A percentile compares a stretch with the other conserved stretches of the same genome.
These are phyloP conservation scores for Alternaria infectoria DNA, from an alignment of 2,329 filamentous ascomycete species.

Conservation along the genomic window DNA sequence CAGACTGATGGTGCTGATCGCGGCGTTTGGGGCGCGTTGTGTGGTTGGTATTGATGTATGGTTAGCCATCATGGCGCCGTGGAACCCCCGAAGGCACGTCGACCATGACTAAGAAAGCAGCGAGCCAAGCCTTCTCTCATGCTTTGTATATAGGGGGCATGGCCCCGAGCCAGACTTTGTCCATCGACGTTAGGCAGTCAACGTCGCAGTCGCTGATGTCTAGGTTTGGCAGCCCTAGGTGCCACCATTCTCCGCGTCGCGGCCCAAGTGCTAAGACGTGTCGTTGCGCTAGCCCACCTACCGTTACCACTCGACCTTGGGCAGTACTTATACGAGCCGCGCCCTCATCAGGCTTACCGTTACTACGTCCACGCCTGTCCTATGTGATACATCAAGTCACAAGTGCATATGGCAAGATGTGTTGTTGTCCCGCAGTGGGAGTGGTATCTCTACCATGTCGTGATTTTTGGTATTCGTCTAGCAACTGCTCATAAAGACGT, in stretches of 20 bases:
- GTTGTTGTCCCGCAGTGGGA: conserved; percentile 22
- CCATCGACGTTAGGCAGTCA: not conserved
- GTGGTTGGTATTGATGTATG: not conserved
- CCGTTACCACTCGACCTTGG: not conserved
- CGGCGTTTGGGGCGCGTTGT: no score
- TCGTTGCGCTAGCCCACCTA: not conserved
- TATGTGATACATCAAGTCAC: not conserved
- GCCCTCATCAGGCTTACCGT: not conserved
- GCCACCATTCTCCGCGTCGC: not conserved
- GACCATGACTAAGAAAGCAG: not conserved
- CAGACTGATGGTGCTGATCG: no score
- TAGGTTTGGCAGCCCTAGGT: not conserved
- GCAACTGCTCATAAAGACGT: conserved; percentile 42
- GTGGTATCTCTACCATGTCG: conserved; percentile 32
- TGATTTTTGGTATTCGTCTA: conserved; percentile 37
- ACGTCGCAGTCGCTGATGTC: not conserved
- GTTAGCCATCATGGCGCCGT: not conserved
- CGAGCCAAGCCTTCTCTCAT: not conserved
- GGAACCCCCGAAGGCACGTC: not conserved
- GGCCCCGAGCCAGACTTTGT: not conserved
- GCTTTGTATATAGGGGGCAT: not conserved
- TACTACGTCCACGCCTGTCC: not conserved
- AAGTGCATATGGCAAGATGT: conserved; percentile 8
- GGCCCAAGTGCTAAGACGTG: not conserved
- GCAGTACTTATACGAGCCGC: not conserved